These are phyloP conservation scores for Pythium sp. DNA, from an alignment of 352 stramenopile genomes.

Conservation along the genomic window DNA sequence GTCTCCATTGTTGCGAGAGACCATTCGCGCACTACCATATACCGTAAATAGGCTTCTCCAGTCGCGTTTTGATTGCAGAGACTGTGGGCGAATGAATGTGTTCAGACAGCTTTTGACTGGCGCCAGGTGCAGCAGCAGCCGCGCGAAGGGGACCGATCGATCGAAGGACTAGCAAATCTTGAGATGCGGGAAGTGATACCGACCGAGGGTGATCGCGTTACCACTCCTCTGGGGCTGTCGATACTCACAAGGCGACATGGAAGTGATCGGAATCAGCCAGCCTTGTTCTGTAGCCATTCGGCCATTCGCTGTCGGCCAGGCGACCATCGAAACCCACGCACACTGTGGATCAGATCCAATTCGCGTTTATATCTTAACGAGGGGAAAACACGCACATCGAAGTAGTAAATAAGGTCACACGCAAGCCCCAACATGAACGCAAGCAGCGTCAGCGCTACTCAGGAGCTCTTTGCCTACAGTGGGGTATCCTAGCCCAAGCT, in stretches of 20 bases:
- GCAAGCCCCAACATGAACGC: background rate
- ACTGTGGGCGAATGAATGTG: background rate
- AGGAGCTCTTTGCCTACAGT: background rate
- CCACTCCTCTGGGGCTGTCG: background rate
- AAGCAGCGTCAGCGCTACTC: background rate
- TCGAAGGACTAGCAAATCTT: background rate
- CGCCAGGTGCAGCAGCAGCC: background rate
- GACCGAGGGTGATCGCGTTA: background rate
- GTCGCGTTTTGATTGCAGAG: background rate
- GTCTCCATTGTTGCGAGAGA: background rate
- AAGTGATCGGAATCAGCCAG: background rate
- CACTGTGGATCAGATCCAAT: background rate
- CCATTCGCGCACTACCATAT: too few relatives aligned
- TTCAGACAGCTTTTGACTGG: background rate
- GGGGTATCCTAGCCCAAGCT: background rate
- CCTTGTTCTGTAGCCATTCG: background rate
- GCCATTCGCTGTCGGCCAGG: background rate
- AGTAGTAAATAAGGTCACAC: background rate
- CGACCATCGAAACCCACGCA: background rate
- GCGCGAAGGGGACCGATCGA: too few relatives aligned
- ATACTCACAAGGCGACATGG: background rate
- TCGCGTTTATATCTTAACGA: background rate
- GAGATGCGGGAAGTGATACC: background rate
- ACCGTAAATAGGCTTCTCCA: too few relatives aligned
- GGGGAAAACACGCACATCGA: background rate